phyloP scores from a whole-genome alignment of 1,284 basidiomycete species.

The Fomitopsis betulina region DNA sequence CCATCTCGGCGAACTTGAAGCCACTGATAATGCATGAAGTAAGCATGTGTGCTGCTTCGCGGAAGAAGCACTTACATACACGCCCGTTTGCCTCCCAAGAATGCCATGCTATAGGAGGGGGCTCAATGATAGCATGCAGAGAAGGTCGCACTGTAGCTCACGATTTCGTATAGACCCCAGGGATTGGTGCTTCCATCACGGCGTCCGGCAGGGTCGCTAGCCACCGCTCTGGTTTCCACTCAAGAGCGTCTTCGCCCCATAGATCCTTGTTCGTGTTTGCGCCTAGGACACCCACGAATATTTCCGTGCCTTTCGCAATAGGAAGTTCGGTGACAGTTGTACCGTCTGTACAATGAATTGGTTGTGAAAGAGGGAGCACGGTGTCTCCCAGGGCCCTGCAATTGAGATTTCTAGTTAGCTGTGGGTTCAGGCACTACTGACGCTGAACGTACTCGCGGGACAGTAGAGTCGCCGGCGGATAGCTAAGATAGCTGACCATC shows the following conservation, averaged over 20 bases:
- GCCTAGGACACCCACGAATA: conserved; percentile 14
- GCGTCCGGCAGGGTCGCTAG: conserved; percentile 9
- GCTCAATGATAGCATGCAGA: neutral
- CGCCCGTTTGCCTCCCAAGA: conserved; percentile 3
- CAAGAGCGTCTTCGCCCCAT: conserved; percentile 19
- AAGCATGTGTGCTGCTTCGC: neutral
- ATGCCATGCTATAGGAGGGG: conserved; percentile 1
- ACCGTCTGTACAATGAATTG: conserved; percentile 12
- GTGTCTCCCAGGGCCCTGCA: conserved; percentile 9
- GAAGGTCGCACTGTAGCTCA: neutral
- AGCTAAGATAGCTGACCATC: neutral
- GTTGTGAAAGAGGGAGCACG: conserved; percentile 10
- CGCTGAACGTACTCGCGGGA: conserved; percentile 1
- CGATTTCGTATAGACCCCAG: conserved; percentile 16
- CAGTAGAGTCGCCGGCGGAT: conserved; percentile 1
- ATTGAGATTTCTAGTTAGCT: neutral
- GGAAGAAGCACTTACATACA: conserved; percentile 2
- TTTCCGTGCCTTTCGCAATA: conserved; percentile 9
- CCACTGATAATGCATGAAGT: conserved; percentile 7
- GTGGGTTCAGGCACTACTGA: neutral
- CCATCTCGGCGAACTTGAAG: conserved; percentile 18
- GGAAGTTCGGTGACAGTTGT: conserved; percentile 11
- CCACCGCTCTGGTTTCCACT: conserved; percentile 22
- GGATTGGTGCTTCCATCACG: conserved; percentile 11
- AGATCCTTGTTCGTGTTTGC: conserved; percentile 13